Percentiles rank a stretch among this genome's conserved stretches.
phyloP scores from a whole-genome alignment of 1,284 basidiomycete genomes.

The Ganoderma boninense region DNA sequence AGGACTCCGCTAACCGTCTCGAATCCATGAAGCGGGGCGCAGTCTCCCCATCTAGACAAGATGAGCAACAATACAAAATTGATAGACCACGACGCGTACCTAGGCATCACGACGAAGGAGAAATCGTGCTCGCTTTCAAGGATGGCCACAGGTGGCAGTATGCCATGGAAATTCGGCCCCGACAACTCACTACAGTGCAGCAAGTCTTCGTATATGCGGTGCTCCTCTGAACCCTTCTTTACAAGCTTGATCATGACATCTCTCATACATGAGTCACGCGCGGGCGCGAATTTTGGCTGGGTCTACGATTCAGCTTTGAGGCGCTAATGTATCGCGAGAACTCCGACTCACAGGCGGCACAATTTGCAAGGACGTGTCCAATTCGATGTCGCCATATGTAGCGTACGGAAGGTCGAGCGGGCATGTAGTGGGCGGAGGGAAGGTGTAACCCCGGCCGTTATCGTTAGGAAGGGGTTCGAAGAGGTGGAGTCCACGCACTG shows the following conservation, averaged over 20 bases:
- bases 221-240: not conserved
- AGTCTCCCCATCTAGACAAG: constrained; percentile 6
- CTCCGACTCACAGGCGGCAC: not conserved
- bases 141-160: constrained; percentile 7
- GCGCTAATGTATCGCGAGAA: too few species aligned
- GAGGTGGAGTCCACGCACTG: not conserved
- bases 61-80: too few species aligned
- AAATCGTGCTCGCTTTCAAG: constrained; percentile 12
- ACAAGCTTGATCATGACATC: constrained; percentile 16
- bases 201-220: constrained; percentile 2
- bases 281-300: not conserved
- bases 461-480: too few species aligned
- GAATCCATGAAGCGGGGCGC: not conserved
- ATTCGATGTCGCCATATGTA: too few species aligned
- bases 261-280: not conserved
- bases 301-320: too few species aligned
- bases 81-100: constrained; percentile 1
- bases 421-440: too few species aligned
- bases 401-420: too few species aligned
- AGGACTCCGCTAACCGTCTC: not conserved
- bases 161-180: not conserved
- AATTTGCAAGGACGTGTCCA: too few species aligned
- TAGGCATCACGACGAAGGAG: constrained; percentile 19
- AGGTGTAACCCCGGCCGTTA: too few species aligned
- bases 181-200: not conserved